phyloP scores from a whole-genome alignment of 805 yeast species.

The Saturnispora hagleri region DNA sequence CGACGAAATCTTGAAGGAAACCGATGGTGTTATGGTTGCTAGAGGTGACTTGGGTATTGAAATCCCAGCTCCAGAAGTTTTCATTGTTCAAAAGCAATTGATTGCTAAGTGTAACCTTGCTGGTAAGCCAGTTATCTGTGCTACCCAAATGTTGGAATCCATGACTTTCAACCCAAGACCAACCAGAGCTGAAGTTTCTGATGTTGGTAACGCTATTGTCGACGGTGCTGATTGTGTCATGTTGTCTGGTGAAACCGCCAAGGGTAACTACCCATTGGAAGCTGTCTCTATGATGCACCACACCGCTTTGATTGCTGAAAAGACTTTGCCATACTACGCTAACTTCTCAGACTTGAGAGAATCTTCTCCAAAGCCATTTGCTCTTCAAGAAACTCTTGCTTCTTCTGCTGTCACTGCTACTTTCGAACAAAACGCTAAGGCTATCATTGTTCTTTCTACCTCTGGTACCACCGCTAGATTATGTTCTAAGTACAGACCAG shows the following conservation, averaged over 20 bases:
- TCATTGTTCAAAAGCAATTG: slow-evolving; percentile 96
- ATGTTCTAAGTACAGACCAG: slow-evolving; percentile 95
- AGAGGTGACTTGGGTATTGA: slow-evolving; percentile 99
- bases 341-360: slow-evolving; percentile 83
- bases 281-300: slow-evolving; percentile 99
- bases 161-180: slow-evolving; percentile 99
- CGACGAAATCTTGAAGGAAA: slow-evolving; percentile 86
- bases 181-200: slow-evolving; percentile 98
- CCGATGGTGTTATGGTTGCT: slow-evolving; percentile 99
- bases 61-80: slow-evolving; percentile 98
- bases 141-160: slow-evolving; percentile 99
- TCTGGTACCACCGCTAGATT: slow-evolving; percentile 94
- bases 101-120: slow-evolving; percentile 99
- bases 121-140: slow-evolving; percentile 99
- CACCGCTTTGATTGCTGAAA: slow-evolving; percentile 93
- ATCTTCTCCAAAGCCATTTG: slow-evolving; percentile 79
- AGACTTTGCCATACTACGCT: slow-evolving; percentile 81
- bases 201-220: slow-evolving; percentile 97
- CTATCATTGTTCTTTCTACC: slow-evolving; percentile 91
- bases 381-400: slow-evolving; percentile 93
- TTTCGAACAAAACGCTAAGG: slow-evolving; percentile 93
- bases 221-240: slow-evolving; percentile 99
- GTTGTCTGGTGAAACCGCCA: slow-evolving; percentile 99
- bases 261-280: slow-evolving; percentile 97
- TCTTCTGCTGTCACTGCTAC: slow-evolving; percentile 95